Evolutionary conservation across 2,329 filamentous ascomycete species (phyloP).

Genomic region (Fusarium begoniae): DNA sequence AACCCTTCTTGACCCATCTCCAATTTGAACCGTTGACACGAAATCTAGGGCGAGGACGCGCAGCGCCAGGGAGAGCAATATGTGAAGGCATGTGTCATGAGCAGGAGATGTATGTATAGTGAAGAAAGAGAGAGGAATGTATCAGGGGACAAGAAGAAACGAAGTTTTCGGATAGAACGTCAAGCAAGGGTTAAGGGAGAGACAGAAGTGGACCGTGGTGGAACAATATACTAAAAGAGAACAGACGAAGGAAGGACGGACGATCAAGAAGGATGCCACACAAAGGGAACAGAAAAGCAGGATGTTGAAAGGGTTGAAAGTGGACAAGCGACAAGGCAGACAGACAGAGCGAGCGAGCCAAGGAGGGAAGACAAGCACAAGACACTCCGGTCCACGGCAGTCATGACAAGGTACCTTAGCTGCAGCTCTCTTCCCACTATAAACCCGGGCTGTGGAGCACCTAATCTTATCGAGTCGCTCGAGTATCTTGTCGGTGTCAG

Average conservation of each 20-base stretch:
- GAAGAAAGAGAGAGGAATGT: conserved; percentile 3
- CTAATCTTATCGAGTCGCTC: conserved; percentile 15
- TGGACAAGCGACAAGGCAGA: conserved; percentile 15
- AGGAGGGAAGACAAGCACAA: conserved; percentile 10
- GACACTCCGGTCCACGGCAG: neutral
- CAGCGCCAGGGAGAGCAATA: conserved; percentile 25
- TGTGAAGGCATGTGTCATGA: conserved; percentile 30
- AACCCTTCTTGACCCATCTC: conserved; percentile 24
- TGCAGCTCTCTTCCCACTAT: conserved; percentile 3
- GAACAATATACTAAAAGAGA: neutral
- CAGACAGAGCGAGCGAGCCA: neutral
- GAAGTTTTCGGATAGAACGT: neutral
- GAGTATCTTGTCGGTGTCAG: neutral
- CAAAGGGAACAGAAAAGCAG: neutral
- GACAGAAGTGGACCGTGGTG: neutral
- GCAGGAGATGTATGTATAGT: neutral
- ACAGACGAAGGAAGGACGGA: neutral
- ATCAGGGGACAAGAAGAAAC: neutral
- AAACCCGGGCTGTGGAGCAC: conserved; percentile 3
- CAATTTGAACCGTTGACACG: conserved; percentile 25
- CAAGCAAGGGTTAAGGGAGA: neutral
- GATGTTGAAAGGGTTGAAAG: conserved; percentile 2
- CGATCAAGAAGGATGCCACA: neutral
- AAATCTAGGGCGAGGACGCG: conserved; percentile 24
- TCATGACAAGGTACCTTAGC: neutral